phyloP scores from a whole-genome alignment of 169 alveolate genomes.

The Theileria equi region DNA sequence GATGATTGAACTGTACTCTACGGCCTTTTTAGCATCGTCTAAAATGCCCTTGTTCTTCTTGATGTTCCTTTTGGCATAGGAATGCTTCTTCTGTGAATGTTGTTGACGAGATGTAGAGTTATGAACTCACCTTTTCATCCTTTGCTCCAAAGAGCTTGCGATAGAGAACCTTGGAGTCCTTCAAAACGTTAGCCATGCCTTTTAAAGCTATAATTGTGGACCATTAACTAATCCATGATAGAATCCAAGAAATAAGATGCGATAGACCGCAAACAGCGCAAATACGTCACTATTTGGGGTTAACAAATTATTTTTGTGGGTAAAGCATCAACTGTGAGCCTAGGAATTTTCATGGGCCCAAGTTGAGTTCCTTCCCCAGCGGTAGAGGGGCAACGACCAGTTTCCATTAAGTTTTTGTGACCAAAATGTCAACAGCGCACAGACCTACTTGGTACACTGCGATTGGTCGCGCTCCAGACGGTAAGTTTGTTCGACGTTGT shows the following conservation, averaged over 20 bases:
- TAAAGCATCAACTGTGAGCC: too few species aligned
- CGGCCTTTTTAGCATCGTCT: slow-evolving; percentile 19
- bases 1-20: slow-evolving; percentile 38
- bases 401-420: too few species aligned
- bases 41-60: slow-evolving; percentile 19
- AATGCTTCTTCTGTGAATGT: slow-evolving; percentile 8
- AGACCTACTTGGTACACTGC: slow-evolving; percentile 81
- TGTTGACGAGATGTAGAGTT: background rate
- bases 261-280: too few species aligned
- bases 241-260: too few species aligned
- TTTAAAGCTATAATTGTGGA: too few species aligned
- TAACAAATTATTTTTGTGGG: too few species aligned
- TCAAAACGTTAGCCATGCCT: background rate
- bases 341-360: too few species aligned
- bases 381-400: background rate
- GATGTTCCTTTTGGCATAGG: slow-evolving; percentile 35
- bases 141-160: slow-evolving; percentile 50
- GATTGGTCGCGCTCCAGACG: slow-evolving; percentile 72
- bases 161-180: slow-evolving; percentile 36
- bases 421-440: slow-evolving; percentile 79
- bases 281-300: too few species aligned
- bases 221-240: too few species aligned
- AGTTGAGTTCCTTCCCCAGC: slow-evolving; percentile 1
- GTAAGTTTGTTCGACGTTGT: slow-evolving; percentile 30
- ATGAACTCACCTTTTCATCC: slow-evolving; percentile 42